phyloP scores from a whole-genome alignment of 495 filamentous ascomycete genomes.

The Penicillium soppii region DNA sequence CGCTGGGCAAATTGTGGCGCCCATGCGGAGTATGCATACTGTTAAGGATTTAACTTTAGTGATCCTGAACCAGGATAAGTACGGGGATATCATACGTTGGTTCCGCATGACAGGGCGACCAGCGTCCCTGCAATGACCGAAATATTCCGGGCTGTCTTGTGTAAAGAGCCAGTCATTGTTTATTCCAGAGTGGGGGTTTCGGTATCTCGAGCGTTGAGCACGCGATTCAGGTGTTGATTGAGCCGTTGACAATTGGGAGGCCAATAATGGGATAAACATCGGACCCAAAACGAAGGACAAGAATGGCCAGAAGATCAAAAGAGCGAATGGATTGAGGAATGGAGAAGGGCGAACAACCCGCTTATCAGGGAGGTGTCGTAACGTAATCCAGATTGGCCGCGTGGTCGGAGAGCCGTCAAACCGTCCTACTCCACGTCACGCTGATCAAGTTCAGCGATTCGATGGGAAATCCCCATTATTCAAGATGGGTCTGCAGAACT shows the following conservation, averaged over 20 bases:
- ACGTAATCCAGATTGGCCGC: conserved; percentile 20
- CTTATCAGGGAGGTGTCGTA: conserved; percentile 14
- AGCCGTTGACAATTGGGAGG: conserved; percentile 5
- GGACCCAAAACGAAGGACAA: conserved; percentile 10
- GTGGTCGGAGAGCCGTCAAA: not conserved
- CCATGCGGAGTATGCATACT: conserved; percentile 99
- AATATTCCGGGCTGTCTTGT: conserved; percentile 53
- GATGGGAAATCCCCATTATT: too few relatives aligned
- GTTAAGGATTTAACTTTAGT: conserved; percentile 10
- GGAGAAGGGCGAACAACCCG: not conserved
- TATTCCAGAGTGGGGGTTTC: not conserved
- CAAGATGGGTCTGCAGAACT: too few relatives aligned
- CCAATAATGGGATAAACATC: conserved; percentile 10
- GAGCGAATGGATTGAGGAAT: conserved; percentile 7
- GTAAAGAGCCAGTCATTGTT: conserved; percentile 27
- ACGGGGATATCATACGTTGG: conserved; percentile 61
- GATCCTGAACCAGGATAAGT: not conserved
- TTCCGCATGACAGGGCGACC: conserved; percentile 87
- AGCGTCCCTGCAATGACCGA: conserved; percentile 83
- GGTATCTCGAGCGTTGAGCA: conserved; percentile 2
- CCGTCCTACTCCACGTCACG: too few relatives aligned
- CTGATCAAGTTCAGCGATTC: too few relatives aligned
- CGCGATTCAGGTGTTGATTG: conserved; percentile 7
- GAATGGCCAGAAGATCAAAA: not conserved
- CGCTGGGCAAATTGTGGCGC: conserved; percentile 88